Conservation (phyloP, 495 filamentous ascomycete genomes). For the Pseudomonodictys pantanalensis region DNA sequence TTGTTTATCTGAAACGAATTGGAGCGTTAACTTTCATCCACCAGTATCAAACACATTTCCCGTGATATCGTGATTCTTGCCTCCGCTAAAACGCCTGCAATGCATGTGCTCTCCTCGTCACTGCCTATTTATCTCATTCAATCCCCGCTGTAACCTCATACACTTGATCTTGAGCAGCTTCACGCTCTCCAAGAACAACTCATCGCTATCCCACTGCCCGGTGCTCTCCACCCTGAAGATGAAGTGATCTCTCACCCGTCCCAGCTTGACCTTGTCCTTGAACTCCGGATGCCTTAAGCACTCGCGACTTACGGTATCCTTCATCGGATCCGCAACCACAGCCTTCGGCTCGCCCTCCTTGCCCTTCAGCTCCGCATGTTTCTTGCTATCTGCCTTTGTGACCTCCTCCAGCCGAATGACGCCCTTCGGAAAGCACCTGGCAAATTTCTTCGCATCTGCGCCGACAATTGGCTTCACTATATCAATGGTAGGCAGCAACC, state of each 20-base stretch:
- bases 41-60: background rate
- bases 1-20: too few relatives aligned
- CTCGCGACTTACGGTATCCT: constrained; percentile 92
- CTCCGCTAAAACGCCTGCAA: constrained; percentile 13
- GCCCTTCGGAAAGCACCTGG: constrained; percentile 81
- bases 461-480: constrained; percentile 82
- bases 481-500: constrained; percentile 80
- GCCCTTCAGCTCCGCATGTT: constrained; percentile 65
- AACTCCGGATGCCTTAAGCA: constrained; percentile 90
- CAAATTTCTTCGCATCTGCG: constrained; percentile 82
- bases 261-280: constrained; percentile 89
- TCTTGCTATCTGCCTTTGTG: constrained; percentile 60
- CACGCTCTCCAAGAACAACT: constrained; percentile 84
- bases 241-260: constrained; percentile 88
- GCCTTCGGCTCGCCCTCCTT: constrained; percentile 75
- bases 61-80: constrained; percentile 12
- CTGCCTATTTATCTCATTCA: constrained; percentile 51
- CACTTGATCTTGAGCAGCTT: constrained; percentile 80
- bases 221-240: constrained; percentile 95
- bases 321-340: constrained; percentile 75
- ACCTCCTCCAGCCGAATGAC: constrained; percentile 80
- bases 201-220: constrained; percentile 87
- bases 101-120: constrained; percentile 38
- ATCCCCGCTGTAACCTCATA: constrained; percentile 58
- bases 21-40: background rate